These are phyloP conservation scores for Spathaspora gorwiae DNA, from an alignment of 805 yeast genomes.

Conservation along the genomic window DNA sequence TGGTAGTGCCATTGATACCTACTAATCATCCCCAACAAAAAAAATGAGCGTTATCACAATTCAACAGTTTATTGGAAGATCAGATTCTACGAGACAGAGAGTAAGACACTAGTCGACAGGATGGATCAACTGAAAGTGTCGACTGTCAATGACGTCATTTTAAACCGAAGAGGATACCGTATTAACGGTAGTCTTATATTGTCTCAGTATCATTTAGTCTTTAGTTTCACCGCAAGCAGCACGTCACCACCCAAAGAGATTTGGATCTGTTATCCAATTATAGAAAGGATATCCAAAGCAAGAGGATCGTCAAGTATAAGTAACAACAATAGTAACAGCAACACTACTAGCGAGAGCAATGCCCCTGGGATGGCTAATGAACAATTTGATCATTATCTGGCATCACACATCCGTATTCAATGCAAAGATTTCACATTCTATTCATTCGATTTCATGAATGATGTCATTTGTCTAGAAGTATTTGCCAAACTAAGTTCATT, in stretches of 20 bases:
- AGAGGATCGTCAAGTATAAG: slow-evolving; percentile 48
- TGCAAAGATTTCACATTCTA: slow-evolving; percentile 84
- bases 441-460: slow-evolving; percentile 67
- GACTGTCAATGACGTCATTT: slow-evolving; percentile 34
- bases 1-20: too few species aligned
- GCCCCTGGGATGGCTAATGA: slow-evolving; percentile 6
- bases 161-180: slow-evolving; percentile 35
- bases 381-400: slow-evolving; percentile 31
- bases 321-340: slow-evolving; percentile 6
- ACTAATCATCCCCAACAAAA: too few species aligned
- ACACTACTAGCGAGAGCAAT: not conserved
- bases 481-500: slow-evolving; percentile 66
- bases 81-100: too few species aligned
- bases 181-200: slow-evolving; percentile 34
- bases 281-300: slow-evolving; percentile 55
- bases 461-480: slow-evolving; percentile 60
- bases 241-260: slow-evolving; percentile 49
- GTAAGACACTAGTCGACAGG: too few species aligned
- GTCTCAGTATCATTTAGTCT: slow-evolving; percentile 36
- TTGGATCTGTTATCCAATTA: slow-evolving; percentile 90
- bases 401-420: slow-evolving; percentile 60
- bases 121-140: slow-evolving; percentile 27
- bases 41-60: too few species aligned
- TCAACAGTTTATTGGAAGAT: too few species aligned
- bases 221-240: slow-evolving; percentile 19